Percentiles rank a stretch among this genome's conserved stretches.
Evolutionary conservation across 2,329 filamentous ascomycete species (phyloP).

Genomic region (Monosporascus ibericus): DNA sequence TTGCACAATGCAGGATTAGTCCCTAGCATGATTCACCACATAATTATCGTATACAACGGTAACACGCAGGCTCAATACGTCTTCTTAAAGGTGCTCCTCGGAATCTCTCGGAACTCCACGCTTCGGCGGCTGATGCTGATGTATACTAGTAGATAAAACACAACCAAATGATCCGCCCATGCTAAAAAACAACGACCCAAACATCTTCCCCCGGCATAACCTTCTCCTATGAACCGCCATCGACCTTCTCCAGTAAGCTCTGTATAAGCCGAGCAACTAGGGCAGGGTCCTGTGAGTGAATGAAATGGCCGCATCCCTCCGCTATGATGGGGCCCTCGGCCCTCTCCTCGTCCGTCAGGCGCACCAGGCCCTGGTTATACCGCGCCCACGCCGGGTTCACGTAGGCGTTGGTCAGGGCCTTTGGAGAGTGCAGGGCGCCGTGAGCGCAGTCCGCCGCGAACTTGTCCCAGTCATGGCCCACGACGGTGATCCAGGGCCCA

Average conservation of each 20-base stretch:
- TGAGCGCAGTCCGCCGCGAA: slow-evolving; percentile 41
- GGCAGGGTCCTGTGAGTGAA: slow-evolving; percentile 46
- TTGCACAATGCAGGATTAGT: too few species aligned
- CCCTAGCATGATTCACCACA: too few species aligned
- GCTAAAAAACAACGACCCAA: too few species aligned
- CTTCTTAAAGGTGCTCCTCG: too few species aligned
- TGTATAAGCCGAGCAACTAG: slow-evolving; percentile 30
- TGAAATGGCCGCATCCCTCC: slow-evolving; percentile 45
- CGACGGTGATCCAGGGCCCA: slow-evolving; percentile 39
- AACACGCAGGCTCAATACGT: too few species aligned
- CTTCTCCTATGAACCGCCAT: not conserved
- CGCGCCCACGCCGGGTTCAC: slow-evolving; percentile 46
- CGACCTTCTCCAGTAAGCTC: slow-evolving; percentile 9
- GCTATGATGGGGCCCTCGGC: slow-evolving; percentile 41
- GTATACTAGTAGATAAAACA: too few species aligned
- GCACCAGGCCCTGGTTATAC: slow-evolving; percentile 46
- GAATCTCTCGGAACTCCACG: too few species aligned
- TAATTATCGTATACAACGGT: too few species aligned
- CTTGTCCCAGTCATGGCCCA: slow-evolving; percentile 46
- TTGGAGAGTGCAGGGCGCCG: slow-evolving; percentile 24
- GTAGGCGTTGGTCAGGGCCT: slow-evolving; percentile 39
- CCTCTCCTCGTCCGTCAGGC: slow-evolving; percentile 33
- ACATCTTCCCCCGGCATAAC: too few species aligned
- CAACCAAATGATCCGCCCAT: too few species aligned
- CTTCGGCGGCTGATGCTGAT: too few species aligned